Percentiles rank a stretch among this genome's conserved stretches.
Conservation (phyloP, 73 alveolate genomes). For the Paramecium biaurelia region DNA sequence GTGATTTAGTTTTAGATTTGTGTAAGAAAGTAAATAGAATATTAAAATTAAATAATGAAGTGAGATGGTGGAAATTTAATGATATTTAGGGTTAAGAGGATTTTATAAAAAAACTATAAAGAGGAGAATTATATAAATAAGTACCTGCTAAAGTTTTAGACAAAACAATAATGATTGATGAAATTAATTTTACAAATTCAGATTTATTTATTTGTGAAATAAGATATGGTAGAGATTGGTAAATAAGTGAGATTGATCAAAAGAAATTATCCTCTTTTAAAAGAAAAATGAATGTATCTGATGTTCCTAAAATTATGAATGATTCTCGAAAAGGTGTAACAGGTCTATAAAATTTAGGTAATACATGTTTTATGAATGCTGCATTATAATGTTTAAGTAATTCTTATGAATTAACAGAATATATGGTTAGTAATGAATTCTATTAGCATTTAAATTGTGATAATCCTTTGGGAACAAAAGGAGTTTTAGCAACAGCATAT, state of each 20-base stretch:
- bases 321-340: constrained; percentile 67
- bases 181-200: not conserved
- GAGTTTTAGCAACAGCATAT: constrained; percentile 73
- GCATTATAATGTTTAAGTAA: constrained; percentile 83
- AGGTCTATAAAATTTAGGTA: constrained; percentile 86
- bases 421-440: constrained; percentile 55
- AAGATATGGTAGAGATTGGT: constrained; percentile 2
- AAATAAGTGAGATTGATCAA: not conserved
- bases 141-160: not conserved
- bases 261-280: not conserved
- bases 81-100: not conserved
- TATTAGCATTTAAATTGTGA: constrained; percentile 36
- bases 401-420: constrained; percentile 78
- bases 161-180: not conserved
- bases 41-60: not conserved
- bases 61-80: constrained; percentile 42
- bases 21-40: not conserved
- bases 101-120: not conserved
- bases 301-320: not conserved
- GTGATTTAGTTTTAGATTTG: not conserved
- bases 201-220: constrained; percentile 26
- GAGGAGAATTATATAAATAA: not conserved
- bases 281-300: constrained; percentile 1
- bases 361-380: constrained; percentile 84
- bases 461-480: constrained; percentile 70